phyloP scores from a whole-genome alignment of 176 grass and related monocot species.

The Triticum monococcum region DNA sequence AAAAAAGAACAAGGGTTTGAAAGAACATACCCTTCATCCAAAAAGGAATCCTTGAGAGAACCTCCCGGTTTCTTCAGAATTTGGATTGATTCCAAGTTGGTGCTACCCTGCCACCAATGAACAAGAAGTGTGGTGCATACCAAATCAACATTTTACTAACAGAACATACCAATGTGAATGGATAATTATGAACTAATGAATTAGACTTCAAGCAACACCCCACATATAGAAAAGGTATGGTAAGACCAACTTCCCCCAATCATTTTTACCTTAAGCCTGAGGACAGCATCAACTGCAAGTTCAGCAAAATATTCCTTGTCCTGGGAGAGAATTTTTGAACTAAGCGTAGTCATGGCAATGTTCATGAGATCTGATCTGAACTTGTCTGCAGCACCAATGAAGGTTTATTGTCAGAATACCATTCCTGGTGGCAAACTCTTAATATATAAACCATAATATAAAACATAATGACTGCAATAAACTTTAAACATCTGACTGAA shows the following conservation, averaged over 20 bases:
- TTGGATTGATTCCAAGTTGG: slow-evolving; percentile 91
- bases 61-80: slow-evolving; percentile 99
- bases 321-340: slow-evolving; percentile 97
- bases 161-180: not conserved
- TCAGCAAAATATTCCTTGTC: slow-evolving; percentile 96
- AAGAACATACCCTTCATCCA: slow-evolving; percentile 87
- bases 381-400: slow-evolving; percentile 56
- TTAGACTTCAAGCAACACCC: not conserved
- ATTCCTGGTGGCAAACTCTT: not conserved
- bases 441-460: not conserved
- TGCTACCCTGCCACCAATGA: slow-evolving; percentile 70
- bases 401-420: slow-evolving; percentile 2
- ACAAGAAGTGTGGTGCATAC: not conserved
- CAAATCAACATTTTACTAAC: not conserved
- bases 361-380: slow-evolving; percentile 93
- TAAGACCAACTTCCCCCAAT: not conserved
- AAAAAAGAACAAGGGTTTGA: not conserved
- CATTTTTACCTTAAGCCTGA: slow-evolving; percentile 86
- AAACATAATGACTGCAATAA: not conserved
- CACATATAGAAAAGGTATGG: not conserved
- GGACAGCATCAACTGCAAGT: slow-evolving; percentile 89
- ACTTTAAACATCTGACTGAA: not conserved
- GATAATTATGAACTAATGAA: not conserved
- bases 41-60: slow-evolving; percentile 95
- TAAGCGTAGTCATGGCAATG: slow-evolving; percentile 95